Percentiles rank a stretch among this genome's conserved stretches.
Evolutionary conservation across 208 protist genomes (phyloP).

Genomic region (Acanthamoeba royreba): DNA sequence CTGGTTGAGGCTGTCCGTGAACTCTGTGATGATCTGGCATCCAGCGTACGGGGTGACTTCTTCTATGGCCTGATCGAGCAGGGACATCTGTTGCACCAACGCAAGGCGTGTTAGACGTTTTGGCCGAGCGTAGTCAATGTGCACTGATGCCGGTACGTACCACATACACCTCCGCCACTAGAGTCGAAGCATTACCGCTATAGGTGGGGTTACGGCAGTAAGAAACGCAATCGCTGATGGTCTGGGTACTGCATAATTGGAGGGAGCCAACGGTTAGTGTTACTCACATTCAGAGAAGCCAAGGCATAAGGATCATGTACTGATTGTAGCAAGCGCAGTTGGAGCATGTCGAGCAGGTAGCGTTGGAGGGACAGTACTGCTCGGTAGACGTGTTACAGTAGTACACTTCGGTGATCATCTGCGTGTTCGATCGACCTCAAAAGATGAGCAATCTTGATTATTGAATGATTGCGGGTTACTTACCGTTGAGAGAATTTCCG

Average conservation of each 20-base stretch:
- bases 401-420: neutral
- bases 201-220: neutral
- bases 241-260: neutral
- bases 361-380: neutral
- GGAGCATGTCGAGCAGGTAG: neutral
- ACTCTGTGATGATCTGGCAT: neutral
- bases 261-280: too few relatives aligned
- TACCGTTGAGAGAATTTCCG: neutral
- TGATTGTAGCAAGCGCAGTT: neutral
- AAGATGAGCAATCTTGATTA: neutral
- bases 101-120: too few relatives aligned
- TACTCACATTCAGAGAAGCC: too few relatives aligned
- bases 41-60: neutral
- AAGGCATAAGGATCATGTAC: neutral
- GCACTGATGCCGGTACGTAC: too few relatives aligned
- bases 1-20: neutral
- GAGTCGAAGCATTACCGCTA: neutral
- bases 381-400: neutral
- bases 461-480: neutral
- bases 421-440: neutral
- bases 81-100: neutral
- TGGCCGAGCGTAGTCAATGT: too few relatives aligned
- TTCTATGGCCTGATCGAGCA: neutral
- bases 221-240: neutral
- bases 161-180: neutral